Evolutionary conservation across 2,329 filamentous ascomycete species (phyloP).

Genomic region (Nemania sp.): DNA sequence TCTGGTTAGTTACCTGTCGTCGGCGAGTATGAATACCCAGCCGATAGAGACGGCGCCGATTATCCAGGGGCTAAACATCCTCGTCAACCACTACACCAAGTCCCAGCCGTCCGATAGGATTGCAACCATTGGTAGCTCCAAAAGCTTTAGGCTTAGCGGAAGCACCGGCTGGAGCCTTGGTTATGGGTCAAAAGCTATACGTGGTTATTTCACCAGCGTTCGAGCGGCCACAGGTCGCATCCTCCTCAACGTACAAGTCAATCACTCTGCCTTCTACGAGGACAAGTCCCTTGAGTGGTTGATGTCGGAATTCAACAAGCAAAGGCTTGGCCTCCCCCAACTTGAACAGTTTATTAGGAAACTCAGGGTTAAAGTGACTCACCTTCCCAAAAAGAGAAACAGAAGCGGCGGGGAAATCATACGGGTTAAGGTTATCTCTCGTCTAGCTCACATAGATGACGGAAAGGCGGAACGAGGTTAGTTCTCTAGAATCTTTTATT

Average conservation of each 20-base stretch:
- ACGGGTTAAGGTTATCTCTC: slow-evolving; percentile 18
- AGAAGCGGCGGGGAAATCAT: neutral
- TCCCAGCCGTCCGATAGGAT: slow-evolving; percentile 45
- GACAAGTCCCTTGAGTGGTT: neutral
- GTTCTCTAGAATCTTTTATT: too few relatives aligned
- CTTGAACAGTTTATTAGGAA: slow-evolving; percentile 14
- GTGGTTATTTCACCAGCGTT: slow-evolving; percentile 53
- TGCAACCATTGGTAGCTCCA: slow-evolving; percentile 49
- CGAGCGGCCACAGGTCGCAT: slow-evolving; percentile 51
- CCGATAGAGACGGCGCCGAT: slow-evolving; percentile 44
- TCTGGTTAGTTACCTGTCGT: slow-evolving; percentile 13
- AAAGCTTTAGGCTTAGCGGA: slow-evolving; percentile 45
- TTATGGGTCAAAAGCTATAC: slow-evolving; percentile 47
- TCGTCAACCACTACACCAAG: slow-evolving; percentile 52
- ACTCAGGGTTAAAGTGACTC: slow-evolving; percentile 11
- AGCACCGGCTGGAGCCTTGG: slow-evolving; percentile 42
- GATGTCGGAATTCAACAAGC: neutral
- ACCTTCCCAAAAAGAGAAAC: slow-evolving; percentile 17
- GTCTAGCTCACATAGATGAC: slow-evolving; percentile 9
- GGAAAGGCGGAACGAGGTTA: too few relatives aligned
- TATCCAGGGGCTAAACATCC: slow-evolving; percentile 43
- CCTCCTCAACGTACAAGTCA: slow-evolving; percentile 54
- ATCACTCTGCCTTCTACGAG: slow-evolving; percentile 52
- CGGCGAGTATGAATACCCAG: slow-evolving; percentile 35
- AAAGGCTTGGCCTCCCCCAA: too few relatives aligned